phyloP scores from a whole-genome alignment of 2,329 filamentous ascomycete genomes.

The Beauveria pseudobassiana region DNA sequence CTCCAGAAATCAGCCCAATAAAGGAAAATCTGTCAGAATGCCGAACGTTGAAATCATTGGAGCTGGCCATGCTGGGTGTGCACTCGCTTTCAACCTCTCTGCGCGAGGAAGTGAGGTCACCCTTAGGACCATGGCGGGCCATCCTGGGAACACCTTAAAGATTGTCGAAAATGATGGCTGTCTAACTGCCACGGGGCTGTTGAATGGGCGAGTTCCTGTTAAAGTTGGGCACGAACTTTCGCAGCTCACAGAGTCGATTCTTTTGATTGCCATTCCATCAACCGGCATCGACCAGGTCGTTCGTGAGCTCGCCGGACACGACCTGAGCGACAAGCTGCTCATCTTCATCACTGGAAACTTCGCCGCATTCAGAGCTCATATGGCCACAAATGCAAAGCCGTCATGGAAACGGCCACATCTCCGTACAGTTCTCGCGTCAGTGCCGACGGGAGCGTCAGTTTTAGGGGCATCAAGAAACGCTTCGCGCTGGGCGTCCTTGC shows the following conservation, averaged over 20 bases:
- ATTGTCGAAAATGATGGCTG: neutral
- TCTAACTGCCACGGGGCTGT: neutral
- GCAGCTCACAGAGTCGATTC: neutral
- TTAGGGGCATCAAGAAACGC: constrained; percentile 12
- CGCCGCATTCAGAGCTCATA: neutral
- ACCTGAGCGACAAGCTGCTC: neutral
- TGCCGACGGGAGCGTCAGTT: constrained; percentile 6
- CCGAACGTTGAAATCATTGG: constrained; percentile 6
- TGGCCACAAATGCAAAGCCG: neutral
- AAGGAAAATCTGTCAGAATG: neutral
- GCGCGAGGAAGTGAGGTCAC: constrained; percentile 4
- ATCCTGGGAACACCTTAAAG: neutral
- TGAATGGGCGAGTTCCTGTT: neutral
- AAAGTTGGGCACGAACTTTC: neutral
- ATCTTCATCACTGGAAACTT: constrained; percentile 3
- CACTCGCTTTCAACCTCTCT: constrained; percentile 11
- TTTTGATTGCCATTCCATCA: constrained; percentile 3
- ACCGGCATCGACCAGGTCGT: neutral
- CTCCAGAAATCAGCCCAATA: too few relatives aligned
- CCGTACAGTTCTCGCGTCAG: constrained; percentile 13
- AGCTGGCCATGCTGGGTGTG: constrained; percentile 14
- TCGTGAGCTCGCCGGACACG: neutral
- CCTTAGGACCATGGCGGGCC: constrained; percentile 3
- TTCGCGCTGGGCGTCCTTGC: neutral
- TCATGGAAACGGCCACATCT: constrained; percentile 11